phyloP scores from a whole-genome alignment of 345 rosid species.

The Arabis alpina region DNA sequence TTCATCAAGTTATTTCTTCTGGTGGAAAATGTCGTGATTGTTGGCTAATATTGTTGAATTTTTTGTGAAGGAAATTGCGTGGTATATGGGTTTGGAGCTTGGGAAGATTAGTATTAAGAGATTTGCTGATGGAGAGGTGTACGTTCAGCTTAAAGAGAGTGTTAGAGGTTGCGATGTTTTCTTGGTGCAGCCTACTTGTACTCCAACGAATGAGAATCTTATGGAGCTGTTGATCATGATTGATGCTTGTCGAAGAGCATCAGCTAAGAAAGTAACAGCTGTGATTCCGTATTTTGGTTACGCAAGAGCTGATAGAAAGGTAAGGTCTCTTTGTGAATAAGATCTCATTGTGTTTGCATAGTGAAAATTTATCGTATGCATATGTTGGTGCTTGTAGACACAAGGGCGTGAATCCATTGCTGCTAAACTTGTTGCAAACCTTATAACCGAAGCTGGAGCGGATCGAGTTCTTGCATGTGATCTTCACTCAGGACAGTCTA shows the following conservation, averaged over 20 bases:
- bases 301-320: conserved; percentile 99
- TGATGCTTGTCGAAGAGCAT: conserved; percentile 97
- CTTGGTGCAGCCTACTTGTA: conserved; percentile 93
- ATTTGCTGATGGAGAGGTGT: conserved; percentile 95
- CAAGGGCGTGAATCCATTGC: conserved; percentile 99
- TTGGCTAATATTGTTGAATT: background rate
- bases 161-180: conserved; percentile 96
- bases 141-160: conserved; percentile 94
- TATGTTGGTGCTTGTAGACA: conserved; percentile 56
- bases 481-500: conserved; percentile 98
- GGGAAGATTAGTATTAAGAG: conserved; percentile 89
- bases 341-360: background rate
- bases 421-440: conserved; percentile 93
- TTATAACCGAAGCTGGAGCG: conserved; percentile 96
- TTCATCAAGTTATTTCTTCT: background rate
- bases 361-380: background rate
- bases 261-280: conserved; percentile 90
- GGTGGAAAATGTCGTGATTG: background rate
- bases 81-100: conserved; percentile 95
- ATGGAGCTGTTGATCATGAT: conserved; percentile 94
- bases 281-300: conserved; percentile 98
- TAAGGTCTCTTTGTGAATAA: background rate
- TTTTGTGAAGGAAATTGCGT: conserved; percentile 78
- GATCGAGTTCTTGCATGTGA: conserved; percentile 97
- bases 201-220: conserved; percentile 97